phyloP scores from a whole-genome alignment of 2,329 filamentous ascomycete genomes.

The Beauveria pseudobassiana region DNA sequence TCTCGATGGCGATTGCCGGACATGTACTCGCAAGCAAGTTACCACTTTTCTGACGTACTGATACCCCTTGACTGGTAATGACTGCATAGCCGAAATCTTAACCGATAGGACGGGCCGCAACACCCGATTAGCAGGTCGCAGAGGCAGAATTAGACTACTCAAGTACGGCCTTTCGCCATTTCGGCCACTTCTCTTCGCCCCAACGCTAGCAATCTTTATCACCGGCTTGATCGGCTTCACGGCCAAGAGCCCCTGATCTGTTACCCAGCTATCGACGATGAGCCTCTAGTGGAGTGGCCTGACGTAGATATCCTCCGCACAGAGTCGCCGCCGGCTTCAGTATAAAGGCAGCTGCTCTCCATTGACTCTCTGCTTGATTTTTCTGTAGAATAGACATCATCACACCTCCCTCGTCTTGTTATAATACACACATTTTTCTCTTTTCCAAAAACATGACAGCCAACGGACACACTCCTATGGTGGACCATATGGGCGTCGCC shows the following conservation, averaged over 20 bases:
- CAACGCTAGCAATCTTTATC: not conserved
- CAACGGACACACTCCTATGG: not conserved
- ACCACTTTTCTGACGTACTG: not conserved
- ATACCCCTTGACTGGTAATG: no score
- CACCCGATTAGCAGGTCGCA: not conserved
- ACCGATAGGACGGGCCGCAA: not conserved
- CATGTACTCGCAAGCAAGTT: no score
- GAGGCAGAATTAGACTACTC: not conserved
- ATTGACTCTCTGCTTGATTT: not conserved
- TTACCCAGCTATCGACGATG: not conserved
- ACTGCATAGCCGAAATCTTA: not conserved
- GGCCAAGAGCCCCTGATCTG: not conserved
- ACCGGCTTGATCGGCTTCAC: not conserved
- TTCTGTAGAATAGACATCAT: not conserved
- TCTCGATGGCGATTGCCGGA: no score
- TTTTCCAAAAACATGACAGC: not conserved
- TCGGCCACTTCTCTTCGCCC: not conserved
- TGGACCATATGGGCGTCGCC: conserved; percentile 21
- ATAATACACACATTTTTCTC: not conserved
- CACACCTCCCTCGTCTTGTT: not conserved
- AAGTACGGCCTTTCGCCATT: not conserved
- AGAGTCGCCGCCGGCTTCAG: not conserved
- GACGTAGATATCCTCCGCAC: not conserved
- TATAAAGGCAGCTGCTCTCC: not conserved
- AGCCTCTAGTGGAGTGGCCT: not conserved